Percentiles rank a stretch among this genome's conserved stretches.
These are phyloP conservation scores for Rhynchosporium graminicola DNA, from an alignment of 2,329 filamentous ascomycete species.

Conservation along the genomic window DNA sequence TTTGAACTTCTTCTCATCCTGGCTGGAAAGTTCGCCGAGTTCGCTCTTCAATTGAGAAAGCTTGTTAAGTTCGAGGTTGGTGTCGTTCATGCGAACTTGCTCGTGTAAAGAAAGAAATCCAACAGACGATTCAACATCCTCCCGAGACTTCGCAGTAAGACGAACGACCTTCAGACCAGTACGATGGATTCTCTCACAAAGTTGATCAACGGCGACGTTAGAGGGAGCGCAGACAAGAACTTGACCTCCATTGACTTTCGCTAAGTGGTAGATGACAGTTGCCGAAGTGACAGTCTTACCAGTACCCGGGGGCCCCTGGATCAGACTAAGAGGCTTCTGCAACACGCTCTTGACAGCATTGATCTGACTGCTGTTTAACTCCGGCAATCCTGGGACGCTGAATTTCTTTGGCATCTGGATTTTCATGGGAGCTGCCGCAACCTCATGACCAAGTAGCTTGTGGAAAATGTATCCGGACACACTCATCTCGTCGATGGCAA, in stretches of 20 bases:
- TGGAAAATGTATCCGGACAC: constrained; percentile 99
- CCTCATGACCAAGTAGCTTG: constrained; percentile 91
- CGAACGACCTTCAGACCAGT: constrained; percentile 96
- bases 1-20: constrained; percentile 99
- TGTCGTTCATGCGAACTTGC: constrained; percentile 96
- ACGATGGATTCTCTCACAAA: constrained; percentile 93
- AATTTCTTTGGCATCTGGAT: constrained; percentile 95
- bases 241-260: constrained; percentile 91
- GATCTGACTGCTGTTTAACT: constrained; percentile 94
- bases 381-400: constrained; percentile 88
- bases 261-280: constrained; percentile 96
- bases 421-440: constrained; percentile 93
- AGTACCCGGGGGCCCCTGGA: constrained; percentile 94
- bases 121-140: constrained; percentile 98
- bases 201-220: constrained; percentile 96
- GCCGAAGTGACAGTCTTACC: constrained; percentile 98
- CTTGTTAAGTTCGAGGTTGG: constrained; percentile 89
- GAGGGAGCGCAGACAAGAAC: constrained; percentile 96
- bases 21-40: constrained; percentile 85
- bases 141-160: constrained; percentile 96
- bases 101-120: constrained; percentile 94
- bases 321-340: constrained; percentile 89
- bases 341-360: constrained; percentile 94
- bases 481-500: constrained; percentile 96
- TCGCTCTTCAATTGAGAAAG: constrained; percentile 91